These are phyloP conservation scores for Aurinia saxatilis DNA, from an alignment of 345 rosid species.

Conservation along the genomic window DNA sequence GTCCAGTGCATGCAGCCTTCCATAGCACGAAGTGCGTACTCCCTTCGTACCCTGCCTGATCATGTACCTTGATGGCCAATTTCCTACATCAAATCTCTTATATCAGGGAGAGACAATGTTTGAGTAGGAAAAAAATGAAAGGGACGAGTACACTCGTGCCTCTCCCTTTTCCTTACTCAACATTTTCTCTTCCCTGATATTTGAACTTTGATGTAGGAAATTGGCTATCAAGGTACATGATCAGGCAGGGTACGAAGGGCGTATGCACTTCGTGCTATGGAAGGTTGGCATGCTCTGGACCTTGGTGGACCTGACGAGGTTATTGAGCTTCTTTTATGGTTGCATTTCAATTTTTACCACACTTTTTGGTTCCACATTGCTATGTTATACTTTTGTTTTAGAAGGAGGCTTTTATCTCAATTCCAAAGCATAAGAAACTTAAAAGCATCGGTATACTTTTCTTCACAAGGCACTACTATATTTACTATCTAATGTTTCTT, in stretches of 20 bases:
- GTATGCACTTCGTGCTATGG: constrained; percentile 89
- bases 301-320: constrained; percentile 64
- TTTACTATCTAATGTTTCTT: no score
- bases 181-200: background rate
- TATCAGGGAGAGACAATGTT: background rate
- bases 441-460: no score
- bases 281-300: constrained; percentile 82
- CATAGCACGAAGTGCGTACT: constrained; percentile 87
- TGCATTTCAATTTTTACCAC: constrained; percentile 5
- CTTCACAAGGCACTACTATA: no score
- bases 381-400: no score
- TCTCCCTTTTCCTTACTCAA: no score
- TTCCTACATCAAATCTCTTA: constrained; percentile 38
- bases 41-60: constrained; percentile 67
- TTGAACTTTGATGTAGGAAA: constrained; percentile 39
- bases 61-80: constrained; percentile 45
- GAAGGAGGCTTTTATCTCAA: no score
- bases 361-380: background rate
- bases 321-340: constrained; percentile 41
- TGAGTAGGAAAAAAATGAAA: no score
- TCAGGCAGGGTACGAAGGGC: constrained; percentile 69
- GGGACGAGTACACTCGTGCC: no score
- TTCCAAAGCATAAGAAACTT: no score
- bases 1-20: constrained; percentile 80
- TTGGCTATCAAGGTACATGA: constrained; percentile 44